These are phyloP conservation scores for Alternaria metachromatica DNA, from an alignment of 2,329 filamentous ascomycete species.

Conservation along the genomic window DNA sequence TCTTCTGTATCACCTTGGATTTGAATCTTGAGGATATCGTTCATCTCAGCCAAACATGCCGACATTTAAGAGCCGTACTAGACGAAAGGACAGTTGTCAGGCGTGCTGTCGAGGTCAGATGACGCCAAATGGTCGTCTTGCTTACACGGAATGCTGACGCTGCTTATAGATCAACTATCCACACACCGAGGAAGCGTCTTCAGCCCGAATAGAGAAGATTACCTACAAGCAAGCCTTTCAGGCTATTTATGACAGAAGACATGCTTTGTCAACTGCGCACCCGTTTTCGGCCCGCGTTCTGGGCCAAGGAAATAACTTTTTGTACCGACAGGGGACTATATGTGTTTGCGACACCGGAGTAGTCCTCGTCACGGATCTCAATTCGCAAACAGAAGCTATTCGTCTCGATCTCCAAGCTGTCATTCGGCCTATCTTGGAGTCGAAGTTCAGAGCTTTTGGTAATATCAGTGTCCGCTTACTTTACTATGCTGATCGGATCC, in stretches of 20 bases:
- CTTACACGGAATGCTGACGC: slow-evolving; percentile 10
- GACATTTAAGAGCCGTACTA: slow-evolving; percentile 59
- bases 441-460: slow-evolving; percentile 1
- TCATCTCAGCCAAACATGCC: slow-evolving; percentile 62
- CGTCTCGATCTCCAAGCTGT: slow-evolving; percentile 29
- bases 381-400: slow-evolving; percentile 32
- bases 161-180: slow-evolving; percentile 48
- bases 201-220: slow-evolving; percentile 46
- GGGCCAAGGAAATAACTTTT: slow-evolving; percentile 65
- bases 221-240: slow-evolving; percentile 63
- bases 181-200: slow-evolving; percentile 54
- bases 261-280: slow-evolving; percentile 65
- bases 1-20: slow-evolving; percentile 63
- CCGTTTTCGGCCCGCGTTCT: slow-evolving; percentile 69
- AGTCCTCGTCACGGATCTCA: slow-evolving; percentile 67
- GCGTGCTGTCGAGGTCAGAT: slow-evolving; percentile 63
- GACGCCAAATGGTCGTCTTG: not conserved
- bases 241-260: slow-evolving; percentile 65
- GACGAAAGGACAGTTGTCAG: slow-evolving; percentile 64
- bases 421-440: slow-evolving; percentile 14
- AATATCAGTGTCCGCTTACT: slow-evolving; percentile 52
- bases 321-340: slow-evolving; percentile 68
- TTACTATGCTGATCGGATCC: slow-evolving; percentile 43
- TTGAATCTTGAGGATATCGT: slow-evolving; percentile 66
- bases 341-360: slow-evolving; percentile 65